phyloP scores from a whole-genome alignment of 495 filamentous ascomycete genomes.

The Penicillium alfredii region DNA sequence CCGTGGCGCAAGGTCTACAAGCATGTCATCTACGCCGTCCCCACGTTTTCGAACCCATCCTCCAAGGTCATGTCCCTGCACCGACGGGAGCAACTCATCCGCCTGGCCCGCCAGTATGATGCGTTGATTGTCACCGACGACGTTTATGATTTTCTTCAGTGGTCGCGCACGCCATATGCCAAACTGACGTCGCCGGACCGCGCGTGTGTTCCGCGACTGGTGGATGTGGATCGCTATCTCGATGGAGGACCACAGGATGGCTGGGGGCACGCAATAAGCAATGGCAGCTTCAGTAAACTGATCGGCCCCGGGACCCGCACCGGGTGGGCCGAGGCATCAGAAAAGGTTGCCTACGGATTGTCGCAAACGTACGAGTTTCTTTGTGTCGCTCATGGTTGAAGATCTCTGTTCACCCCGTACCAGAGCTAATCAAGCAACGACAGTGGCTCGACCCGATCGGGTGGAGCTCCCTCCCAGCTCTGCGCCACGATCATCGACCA shows the following conservation, averaged over 20 bases:
- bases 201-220: slow-evolving; percentile 59
- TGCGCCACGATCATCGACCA: slow-evolving; percentile 58
- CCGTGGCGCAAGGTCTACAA: slow-evolving; percentile 65
- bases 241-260: slow-evolving; percentile 47
- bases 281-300: slow-evolving; percentile 82
- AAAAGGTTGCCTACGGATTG: slow-evolving; percentile 60
- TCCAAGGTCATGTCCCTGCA: slow-evolving; percentile 62
- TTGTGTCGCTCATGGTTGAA: too few relatives aligned
- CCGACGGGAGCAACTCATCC: slow-evolving; percentile 56
- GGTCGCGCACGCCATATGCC: slow-evolving; percentile 41
- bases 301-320: slow-evolving; percentile 71
- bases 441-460: slow-evolving; percentile 63
- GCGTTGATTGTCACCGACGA: slow-evolving; percentile 80
- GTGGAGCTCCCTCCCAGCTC: slow-evolving; percentile 71
- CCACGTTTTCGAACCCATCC: slow-evolving; percentile 78
- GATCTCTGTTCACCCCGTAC: too few relatives aligned
- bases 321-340: slow-evolving; percentile 74
- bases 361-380: slow-evolving; percentile 52
- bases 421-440: too few relatives aligned
- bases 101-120: slow-evolving; percentile 64
- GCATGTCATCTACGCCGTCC: slow-evolving; percentile 77
- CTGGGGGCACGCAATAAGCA: slow-evolving; percentile 73
- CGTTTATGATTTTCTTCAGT: slow-evolving; percentile 85
- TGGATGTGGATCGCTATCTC: slow-evolving; percentile 66
- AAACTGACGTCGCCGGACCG: slow-evolving; percentile 20